Evolutionary conservation across 495 filamentous ascomycete genomes (phyloP), one percentile per base, ranked within the genome.

Genomic region (Neurospora sp.): DNA sequence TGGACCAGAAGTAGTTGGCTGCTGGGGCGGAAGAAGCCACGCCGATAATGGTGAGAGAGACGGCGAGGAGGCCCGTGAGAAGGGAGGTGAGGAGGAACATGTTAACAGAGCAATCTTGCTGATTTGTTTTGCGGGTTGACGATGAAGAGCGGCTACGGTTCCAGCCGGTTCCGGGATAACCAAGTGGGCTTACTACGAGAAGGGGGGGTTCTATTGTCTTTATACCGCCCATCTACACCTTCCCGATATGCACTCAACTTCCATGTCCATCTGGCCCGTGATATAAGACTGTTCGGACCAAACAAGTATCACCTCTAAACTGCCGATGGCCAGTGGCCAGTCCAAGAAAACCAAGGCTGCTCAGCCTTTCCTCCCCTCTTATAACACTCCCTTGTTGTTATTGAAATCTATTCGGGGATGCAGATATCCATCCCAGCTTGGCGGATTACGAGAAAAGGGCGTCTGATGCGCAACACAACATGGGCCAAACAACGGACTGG

Each of bases 1-100:
- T 91, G 8, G 85, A 88, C 79, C 90, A 92, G 79, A 88, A 91
- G 81, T 85, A 91, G 66, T 54, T 54, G 46, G 46, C 46, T 23
- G 46, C 46, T 23, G 46, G 46, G 4, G 20, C 46, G 20, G 46
- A 54, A 1, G 46, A 54, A 1, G 46, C 46, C 1, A 54, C 46
- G 9, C 46, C 46, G 20, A 54, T 54, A 10, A 54, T 54, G 46
- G 46, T 0, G 20, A 54, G n/a, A 1, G 46, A 54, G 46, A 23
- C 10, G 46, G 20, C 4, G 2, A 23, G 46, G n/a, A 48, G 9
- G 46, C 46, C n/a, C n/a, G 44, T 20, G 9, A 48, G 44, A 9
- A 48, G 44, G 3, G 9, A 48, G n/a, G n/a, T 48, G 46, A 48
- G n/a, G 44, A 20, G 6, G 18, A 46, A 46, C 42, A 46, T 46